Base-by-base conservation (phyloP, 1,139 yeast species). In the Saccharomyces hybrid region DNA sequence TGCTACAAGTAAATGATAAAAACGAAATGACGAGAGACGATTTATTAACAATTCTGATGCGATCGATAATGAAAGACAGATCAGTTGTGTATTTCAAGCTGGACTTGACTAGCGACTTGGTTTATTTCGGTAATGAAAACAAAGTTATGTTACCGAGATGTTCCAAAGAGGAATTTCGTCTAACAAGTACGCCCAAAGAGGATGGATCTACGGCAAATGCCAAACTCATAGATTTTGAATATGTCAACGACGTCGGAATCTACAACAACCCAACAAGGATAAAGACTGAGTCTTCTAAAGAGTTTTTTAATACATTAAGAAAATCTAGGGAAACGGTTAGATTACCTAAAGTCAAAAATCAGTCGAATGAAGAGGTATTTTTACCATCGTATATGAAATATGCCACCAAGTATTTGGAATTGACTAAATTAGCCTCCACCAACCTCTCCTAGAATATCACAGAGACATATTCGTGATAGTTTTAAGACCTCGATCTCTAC, bases 121-220 rank as follows among this genome's bases (percentile, higher is more conserved):
- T 67, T 3, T 60, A 58, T 52, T 66, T 67, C 50, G 70, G 69
- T 12, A 62, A 60, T 19, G 64, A 63, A 42, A 55, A 60, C 54
- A 57, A 56, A 38, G 55, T 55, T 2, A 63, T 60, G 26, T 54
- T 64, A 42, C 51, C 62, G 3, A 53, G 55, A 32, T 54, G 53
- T 48, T 55, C 59, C 2, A 58, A 57, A 42, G 53, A 54, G 19
- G 46, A 52, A 46, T 29, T 56, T 58, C 47, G 44, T 19, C 8
- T 38, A 19, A 38, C 26, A 12, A 19, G 21, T 24, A 16, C 44
- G 4, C 26, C 26, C n/a, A 38, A 38, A n/a, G 21, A 46, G 21
- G 31, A 24, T 8, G 48, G 27, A 24, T 6, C 48, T 6, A 7
- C 48, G 19, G 31, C 14, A 26, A 46, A 46, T 24, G 31, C 31